These are phyloP conservation scores for Polyporus arcularius DNA, from an alignment of 768 basidiomycete species.

Conservation along the genomic window DNA sequence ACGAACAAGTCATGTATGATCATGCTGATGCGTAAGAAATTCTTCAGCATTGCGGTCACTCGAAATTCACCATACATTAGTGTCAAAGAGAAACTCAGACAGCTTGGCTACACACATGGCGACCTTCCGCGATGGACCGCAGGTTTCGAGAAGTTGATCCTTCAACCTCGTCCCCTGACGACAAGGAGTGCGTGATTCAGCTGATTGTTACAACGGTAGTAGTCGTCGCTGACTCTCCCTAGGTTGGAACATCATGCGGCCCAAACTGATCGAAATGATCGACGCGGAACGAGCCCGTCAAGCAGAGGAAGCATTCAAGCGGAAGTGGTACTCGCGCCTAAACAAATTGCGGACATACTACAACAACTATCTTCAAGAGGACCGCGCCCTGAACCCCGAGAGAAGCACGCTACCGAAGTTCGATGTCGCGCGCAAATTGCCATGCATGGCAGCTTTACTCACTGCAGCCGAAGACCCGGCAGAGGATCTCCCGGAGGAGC, in stretches of 20 bases:
- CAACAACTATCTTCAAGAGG: neutral
- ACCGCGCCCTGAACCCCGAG: neutral
- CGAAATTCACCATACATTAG: too few relatives aligned
- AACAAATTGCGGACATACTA: neutral
- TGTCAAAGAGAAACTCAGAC: too few relatives aligned
- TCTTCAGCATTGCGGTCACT: too few relatives aligned
- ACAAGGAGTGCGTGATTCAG: too few relatives aligned
- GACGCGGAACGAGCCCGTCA: neutral
- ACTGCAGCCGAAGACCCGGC: neutral
- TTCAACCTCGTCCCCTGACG: too few relatives aligned
- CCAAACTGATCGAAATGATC: neutral
- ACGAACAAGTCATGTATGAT: too few relatives aligned
- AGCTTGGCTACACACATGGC: too few relatives aligned
- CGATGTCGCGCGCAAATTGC: neutral
- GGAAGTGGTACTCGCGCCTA: neutral
- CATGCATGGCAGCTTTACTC: neutral
- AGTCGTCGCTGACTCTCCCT: neutral
- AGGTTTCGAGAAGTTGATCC: too few relatives aligned
- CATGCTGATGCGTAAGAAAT: too few relatives aligned
- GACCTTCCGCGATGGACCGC: too few relatives aligned
- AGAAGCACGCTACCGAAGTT: neutral
- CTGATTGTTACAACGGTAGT: too few relatives aligned
- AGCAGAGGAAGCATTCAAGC: neutral
- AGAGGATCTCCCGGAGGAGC: neutral
- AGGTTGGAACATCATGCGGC: neutral